These are phyloP conservation scores for Prunus mongolica DNA, from an alignment of 306 rosid genomes.

Conservation along the genomic window DNA sequence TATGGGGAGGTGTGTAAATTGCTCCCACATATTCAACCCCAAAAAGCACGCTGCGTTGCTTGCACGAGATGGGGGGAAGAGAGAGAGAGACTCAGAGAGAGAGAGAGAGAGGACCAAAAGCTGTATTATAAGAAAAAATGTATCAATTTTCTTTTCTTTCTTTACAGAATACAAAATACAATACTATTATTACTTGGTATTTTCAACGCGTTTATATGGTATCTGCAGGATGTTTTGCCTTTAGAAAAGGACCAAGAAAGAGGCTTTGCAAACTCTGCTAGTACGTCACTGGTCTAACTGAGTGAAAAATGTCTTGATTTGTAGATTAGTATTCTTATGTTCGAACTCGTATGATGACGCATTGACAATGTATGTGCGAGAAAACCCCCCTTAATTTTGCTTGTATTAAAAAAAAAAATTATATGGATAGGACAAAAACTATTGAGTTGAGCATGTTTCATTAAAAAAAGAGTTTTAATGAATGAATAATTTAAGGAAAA, in stretches of 20 bases:
- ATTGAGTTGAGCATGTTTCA: neutral
- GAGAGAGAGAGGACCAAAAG: neutral
- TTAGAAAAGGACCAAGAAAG: neutral
- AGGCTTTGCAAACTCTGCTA: neutral
- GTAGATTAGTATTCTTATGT: rapidly evolving
- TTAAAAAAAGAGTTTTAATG: neutral
- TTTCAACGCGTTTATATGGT: constrained; percentile 7
- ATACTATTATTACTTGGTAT: neutral
- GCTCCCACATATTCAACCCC: constrained; percentile 34
- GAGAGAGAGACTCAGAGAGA: neutral
- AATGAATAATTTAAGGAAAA: too few species aligned
- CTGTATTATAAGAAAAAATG: too few species aligned
- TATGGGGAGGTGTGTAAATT: constrained; percentile 42
- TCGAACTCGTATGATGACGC: rapidly evolving
- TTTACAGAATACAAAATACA: neutral
- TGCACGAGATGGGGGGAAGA: constrained; percentile 18
- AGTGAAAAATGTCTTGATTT: too few species aligned
- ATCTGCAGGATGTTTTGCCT: neutral
- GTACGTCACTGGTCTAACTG: neutral
- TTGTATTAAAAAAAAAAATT: too few species aligned
- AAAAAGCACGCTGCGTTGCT: constrained; percentile 54
- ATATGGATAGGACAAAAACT: neutral
- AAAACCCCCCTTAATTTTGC: too few species aligned
- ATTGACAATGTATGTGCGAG: too few species aligned
- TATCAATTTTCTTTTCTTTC: neutral